Percentiles rank a stretch among this genome's conserved stretches.
These are phyloP conservation scores for Arbutus unedo DNA, from an alignment of 148 eudicot genomes.

Conservation along the genomic window DNA sequence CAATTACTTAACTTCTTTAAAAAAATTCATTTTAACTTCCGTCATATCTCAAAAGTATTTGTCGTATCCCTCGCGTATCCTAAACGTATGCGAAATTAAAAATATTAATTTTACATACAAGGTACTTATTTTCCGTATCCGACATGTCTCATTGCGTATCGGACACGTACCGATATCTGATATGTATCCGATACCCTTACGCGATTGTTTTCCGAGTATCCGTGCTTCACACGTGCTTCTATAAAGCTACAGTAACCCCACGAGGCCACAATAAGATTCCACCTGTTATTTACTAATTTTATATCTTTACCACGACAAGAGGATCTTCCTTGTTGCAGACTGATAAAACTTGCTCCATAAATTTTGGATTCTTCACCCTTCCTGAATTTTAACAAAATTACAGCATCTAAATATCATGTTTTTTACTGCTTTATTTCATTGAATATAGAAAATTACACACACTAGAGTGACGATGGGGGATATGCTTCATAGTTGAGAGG, in stretches of 20 bases:
- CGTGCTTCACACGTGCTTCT: background rate
- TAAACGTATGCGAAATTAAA: too few relatives aligned
- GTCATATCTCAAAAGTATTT: too few relatives aligned
- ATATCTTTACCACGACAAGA: constrained; percentile 51
- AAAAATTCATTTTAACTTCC: too few relatives aligned
- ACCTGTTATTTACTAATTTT: background rate
- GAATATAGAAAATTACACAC: background rate
- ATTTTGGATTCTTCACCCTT: constrained; percentile 53
- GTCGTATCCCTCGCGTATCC: too few relatives aligned
- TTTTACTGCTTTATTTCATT: background rate
- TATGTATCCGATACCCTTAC: too few relatives aligned
- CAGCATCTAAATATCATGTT: background rate
- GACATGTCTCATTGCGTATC: too few relatives aligned
- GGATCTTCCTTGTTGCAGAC: constrained; percentile 41
- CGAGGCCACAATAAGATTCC: background rate
- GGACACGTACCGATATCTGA: too few relatives aligned
- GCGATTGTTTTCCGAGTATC: too few relatives aligned
- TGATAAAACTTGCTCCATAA: constrained; percentile 48
- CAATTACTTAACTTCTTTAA: too few relatives aligned
- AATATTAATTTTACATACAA: too few relatives aligned
- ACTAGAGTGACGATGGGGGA: background rate
- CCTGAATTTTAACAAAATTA: constrained; percentile 29
- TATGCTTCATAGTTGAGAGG: too few relatives aligned
- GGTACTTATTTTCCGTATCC: too few relatives aligned
- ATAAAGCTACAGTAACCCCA: background rate